Evolutionary conservation across 2,329 filamentous ascomycete genomes (phyloP).

Genomic region (Aspergillus persii): DNA sequence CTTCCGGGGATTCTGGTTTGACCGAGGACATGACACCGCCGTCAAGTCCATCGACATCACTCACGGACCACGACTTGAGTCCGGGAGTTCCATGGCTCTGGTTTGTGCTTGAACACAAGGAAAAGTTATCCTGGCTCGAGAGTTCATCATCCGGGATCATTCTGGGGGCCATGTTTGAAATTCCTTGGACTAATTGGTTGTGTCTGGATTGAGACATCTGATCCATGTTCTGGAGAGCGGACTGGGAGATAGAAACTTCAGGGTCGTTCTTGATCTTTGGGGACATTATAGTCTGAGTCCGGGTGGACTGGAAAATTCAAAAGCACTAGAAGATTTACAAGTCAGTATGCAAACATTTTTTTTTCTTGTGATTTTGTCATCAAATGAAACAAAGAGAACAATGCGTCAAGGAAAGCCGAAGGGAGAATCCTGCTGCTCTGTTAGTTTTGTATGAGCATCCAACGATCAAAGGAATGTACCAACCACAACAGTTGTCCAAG

Average conservation of each 20-base stretch:
- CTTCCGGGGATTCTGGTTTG: conserved; percentile 40
- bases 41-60: conserved; percentile 40
- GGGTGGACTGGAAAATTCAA: conserved; percentile 18
- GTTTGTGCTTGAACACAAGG: conserved; percentile 40
- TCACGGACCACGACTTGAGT: conserved; percentile 39
- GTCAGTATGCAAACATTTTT: conserved; percentile 32
- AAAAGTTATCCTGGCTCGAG: conserved; percentile 42
- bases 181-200: conserved; percentile 35
- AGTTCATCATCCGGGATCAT: conserved; percentile 44
- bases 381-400: conserved; percentile 5
- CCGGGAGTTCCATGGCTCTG: conserved; percentile 35
- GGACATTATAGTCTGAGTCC: conserved; percentile 35
- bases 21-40: conserved; percentile 33
- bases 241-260: conserved; percentile 36
- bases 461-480: conserved; percentile 1
- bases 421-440: background rate
- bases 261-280: conserved; percentile 37
- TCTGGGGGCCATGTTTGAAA: conserved; percentile 39
- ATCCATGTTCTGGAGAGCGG: conserved; percentile 31
- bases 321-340: conserved; percentile 30
- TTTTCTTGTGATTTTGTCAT: background rate
- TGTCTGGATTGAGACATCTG: conserved; percentile 36
- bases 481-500: conserved; percentile 8
- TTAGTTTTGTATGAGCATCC: conserved; percentile 1
- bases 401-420: conserved; percentile 20